Evolutionary conservation across 2,329 filamentous ascomycete species (phyloP), one percentile per base, ranked within the genome.

Genomic region (Clonostachys chloroleuca): DNA sequence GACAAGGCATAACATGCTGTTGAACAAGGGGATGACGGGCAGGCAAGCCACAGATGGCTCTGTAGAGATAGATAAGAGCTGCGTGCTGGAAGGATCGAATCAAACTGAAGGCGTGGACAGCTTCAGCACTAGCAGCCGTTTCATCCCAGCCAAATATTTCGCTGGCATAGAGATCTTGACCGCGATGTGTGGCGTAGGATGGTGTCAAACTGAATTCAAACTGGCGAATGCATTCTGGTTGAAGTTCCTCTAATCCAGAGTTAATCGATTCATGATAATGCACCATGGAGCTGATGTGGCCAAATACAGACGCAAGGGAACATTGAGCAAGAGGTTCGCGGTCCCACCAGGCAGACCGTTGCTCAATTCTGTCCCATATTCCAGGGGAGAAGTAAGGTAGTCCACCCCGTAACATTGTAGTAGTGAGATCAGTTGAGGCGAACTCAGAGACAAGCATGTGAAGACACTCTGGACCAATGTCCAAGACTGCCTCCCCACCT

Each of bases 381-480:
- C 55, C 52, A 2, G 64, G 59, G 2, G 64, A 56, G 9, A 71
- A 71, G 10, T 62, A 67, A 1, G 69, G 68, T 5, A 58, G 49
- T 16, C 59, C 58, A 0, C 67, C 68, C n/a, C 64, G 68, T 1
- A 73, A 56, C 47, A 73, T 52, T 2, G 69, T 60, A 12, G 68
- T 64, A 1, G 68, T 72, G 9, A 73, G 57, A 47, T 73, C 70
- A 46, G 68, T 65, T 0, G 70, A 70, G 4, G 64, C 63, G 42
- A 73, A 73, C 43, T 71, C 68, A 0, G 70, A 71, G 6, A 73
- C 47, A 43, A 73, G 65, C 52, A 73, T 57, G 10, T 67, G 60
- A 4, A 65, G 50, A 2, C 62, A 55, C 18, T 63, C 59, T 5
- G 59, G 59, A 1, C 59, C 55, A 4, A 48, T 55, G 2, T 40